Evolutionary conservation across 352 stramenopile species (phyloP), one percentile per base, ranked within the genome.

Genomic region (Paralagenidium karlingii): DNA sequence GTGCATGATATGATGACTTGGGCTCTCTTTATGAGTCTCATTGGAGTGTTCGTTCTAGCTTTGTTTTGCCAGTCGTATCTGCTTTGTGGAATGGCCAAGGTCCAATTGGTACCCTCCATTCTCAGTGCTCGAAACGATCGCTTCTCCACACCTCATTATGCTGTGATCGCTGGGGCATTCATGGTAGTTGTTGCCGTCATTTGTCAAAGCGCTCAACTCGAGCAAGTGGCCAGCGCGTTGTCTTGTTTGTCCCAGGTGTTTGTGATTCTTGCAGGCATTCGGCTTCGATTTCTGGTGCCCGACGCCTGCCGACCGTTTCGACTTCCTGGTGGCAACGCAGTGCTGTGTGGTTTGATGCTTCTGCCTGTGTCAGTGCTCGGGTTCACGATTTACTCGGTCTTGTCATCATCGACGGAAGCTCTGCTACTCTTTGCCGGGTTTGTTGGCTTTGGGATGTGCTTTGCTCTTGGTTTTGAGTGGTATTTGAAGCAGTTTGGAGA

Each of bases 151-250:
- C 71, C 71, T 3, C 46, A 50, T n/a, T 40, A 60, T 1, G 46
- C 71, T 0, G 49, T 67, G 6, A 22, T 65, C 7, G 13, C 64
- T 24, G 71, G 58, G 7, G 42, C 74, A 34, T 89, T 88, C 38
- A 47, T 88, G 20, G 59, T 65, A 30, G 60, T 93, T 32, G 40
- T 96, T 5, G 61, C 77, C 12, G 70, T 96, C 52, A 68, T 94
- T n/a, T n/a, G n/a, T n/a, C n/a, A n/a, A n/a, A n/a, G n/a, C n/a
- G n/a, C n/a, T n/a, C n/a, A n/a, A n/a, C n/a, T n/a, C n/a, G n/a
- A n/a, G n/a, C n/a, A n/a, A n/a, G n/a, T n/a, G n/a, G n/a, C n/a
- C 13, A 97, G 97, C 55, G 79, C 91, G 7, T 89, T 93, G 43
- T 94, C 92, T 30, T 68, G 74, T 11, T 58, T 78, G 15, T 55